Percentiles rank a stretch among this genome's conserved stretches.
Conservation (phyloP, 2,329 filamentous ascomycete genomes). For the Cladosporium sp. region DNA sequence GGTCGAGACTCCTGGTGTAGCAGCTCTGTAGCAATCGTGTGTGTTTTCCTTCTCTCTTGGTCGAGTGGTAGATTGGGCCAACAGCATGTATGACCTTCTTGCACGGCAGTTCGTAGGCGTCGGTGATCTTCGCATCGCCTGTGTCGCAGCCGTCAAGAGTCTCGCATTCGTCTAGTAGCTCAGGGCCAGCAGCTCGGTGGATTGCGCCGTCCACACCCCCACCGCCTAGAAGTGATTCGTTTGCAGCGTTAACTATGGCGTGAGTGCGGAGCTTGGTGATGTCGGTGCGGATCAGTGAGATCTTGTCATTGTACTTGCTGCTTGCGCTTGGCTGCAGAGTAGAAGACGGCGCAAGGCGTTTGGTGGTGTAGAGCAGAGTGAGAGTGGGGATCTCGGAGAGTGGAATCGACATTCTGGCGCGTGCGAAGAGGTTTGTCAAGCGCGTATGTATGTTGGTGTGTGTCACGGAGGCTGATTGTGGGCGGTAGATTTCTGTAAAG, state of each 20-base stretch:
- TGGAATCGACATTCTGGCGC: background rate
- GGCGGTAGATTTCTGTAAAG: background rate
- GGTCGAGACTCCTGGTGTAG: slow-evolving; percentile 69
- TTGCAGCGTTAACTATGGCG: slow-evolving; percentile 92
- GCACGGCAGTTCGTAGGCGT: slow-evolving; percentile 73
- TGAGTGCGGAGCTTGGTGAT: slow-evolving; percentile 78
- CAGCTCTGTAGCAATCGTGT: slow-evolving; percentile 56
- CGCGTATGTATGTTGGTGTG: background rate
- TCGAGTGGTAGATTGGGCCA: slow-evolving; percentile 70
- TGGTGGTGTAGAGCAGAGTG: slow-evolving; percentile 63
- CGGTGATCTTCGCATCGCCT: slow-evolving; percentile 80
- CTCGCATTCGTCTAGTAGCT: slow-evolving; percentile 70
- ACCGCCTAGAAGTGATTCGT: slow-evolving; percentile 73
- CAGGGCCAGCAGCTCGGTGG: slow-evolving; percentile 74
- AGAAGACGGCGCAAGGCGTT: slow-evolving; percentile 44
- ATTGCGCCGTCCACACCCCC: slow-evolving; percentile 82
- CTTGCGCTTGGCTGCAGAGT: slow-evolving; percentile 42
- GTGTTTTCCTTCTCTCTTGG: slow-evolving; percentile 41
- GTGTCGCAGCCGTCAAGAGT: slow-evolving; percentile 71
- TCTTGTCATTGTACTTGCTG: slow-evolving; percentile 62
- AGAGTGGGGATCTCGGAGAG: slow-evolving; percentile 63
- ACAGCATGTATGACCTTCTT: slow-evolving; percentile 86
- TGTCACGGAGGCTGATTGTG: background rate
- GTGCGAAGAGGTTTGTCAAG: background rate
- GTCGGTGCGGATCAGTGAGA: slow-evolving; percentile 72